Conservation (phyloP, 176 grass and related monocot genomes). For the Oryza brachyantha region DNA sequence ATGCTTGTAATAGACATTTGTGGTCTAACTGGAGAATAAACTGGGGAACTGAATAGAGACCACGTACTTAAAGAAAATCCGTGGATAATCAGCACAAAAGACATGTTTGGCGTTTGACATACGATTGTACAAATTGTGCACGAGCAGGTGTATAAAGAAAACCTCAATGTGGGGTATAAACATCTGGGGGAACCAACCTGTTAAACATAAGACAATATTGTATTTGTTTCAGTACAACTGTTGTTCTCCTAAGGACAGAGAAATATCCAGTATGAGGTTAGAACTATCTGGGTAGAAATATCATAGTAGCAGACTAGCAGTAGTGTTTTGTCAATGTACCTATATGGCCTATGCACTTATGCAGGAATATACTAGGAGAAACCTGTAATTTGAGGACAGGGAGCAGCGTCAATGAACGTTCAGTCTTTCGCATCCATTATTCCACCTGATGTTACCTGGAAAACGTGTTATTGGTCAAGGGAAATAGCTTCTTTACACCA, state of each 20-base stretch:
- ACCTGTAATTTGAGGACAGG: slow-evolving; percentile 22
- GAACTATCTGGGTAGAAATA: neutral
- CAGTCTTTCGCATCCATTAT: slow-evolving; percentile 83
- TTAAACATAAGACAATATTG: neutral
- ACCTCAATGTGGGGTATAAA: too few species aligned
- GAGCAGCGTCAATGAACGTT: slow-evolving; percentile 22
- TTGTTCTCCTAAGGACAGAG: neutral
- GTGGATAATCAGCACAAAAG: neutral
- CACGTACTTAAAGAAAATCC: neutral
- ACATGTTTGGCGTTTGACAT: neutral
- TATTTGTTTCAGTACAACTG: slow-evolving; percentile 8
- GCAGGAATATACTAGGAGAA: slow-evolving; percentile 4
- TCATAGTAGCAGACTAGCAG: slow-evolving; percentile 1
- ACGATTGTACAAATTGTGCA: neutral
- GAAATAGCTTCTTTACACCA: slow-evolving; percentile 17
- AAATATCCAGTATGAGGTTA: neutral
- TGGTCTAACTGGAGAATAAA: neutral
- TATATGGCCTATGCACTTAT: neutral
- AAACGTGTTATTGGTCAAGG: slow-evolving; percentile 73
- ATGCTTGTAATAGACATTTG: neutral
- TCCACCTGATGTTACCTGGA: slow-evolving; percentile 84
- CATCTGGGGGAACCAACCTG: neutral
- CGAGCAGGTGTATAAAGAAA: neutral
- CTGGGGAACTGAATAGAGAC: neutral
- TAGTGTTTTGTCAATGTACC: neutral